These are phyloP conservation scores for Lactarius sanguifluus DNA, from an alignment of 768 basidiomycete species.

Conservation along the genomic window DNA sequence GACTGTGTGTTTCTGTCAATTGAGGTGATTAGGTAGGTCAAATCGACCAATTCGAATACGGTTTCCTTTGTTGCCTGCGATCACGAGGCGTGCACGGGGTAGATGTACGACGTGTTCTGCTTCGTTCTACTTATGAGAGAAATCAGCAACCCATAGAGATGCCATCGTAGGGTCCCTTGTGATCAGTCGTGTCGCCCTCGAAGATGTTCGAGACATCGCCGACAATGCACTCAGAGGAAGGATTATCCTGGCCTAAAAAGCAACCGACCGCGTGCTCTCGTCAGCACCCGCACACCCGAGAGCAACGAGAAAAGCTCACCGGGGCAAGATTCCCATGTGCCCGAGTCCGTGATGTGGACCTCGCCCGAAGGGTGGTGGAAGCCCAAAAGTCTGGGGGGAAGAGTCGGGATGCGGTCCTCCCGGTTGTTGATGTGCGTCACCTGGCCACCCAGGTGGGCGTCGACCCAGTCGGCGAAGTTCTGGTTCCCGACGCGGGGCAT, in stretches of 20 bases:
- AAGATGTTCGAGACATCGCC: constrained; percentile 56
- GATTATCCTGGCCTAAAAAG: constrained; percentile 57
- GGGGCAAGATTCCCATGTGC: constrained; percentile 42
- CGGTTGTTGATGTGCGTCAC: not conserved
- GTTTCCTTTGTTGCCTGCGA: no score
- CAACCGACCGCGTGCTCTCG: not conserved
- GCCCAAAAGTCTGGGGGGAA: constrained; percentile 40
- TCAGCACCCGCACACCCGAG: not conserved
- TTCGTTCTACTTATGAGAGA: no score
- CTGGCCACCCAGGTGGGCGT: constrained; percentile 49
- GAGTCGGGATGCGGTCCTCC: constrained; percentile 25
- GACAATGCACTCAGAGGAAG: constrained; percentile 47
- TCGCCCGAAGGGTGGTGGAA: constrained; percentile 45
- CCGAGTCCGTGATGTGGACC: constrained; percentile 43
- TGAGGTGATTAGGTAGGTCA: no score
- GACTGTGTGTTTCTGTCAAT: no score
- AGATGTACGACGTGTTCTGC: no score
- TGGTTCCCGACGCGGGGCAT: constrained; percentile 21
- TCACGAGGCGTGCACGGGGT: no score
- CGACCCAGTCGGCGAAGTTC: constrained; percentile 7
- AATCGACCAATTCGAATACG: no score
- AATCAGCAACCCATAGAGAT: no score
- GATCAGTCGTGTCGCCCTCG: constrained; percentile 34
- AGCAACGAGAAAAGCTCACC: not conserved
- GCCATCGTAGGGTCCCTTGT: constrained; percentile 27